Percentiles rank a stretch among this genome's conserved stretches.
These are phyloP conservation scores for Corynascus novoguineensis DNA, from an alignment of 495 filamentous ascomycete species.

Conservation along the genomic window DNA sequence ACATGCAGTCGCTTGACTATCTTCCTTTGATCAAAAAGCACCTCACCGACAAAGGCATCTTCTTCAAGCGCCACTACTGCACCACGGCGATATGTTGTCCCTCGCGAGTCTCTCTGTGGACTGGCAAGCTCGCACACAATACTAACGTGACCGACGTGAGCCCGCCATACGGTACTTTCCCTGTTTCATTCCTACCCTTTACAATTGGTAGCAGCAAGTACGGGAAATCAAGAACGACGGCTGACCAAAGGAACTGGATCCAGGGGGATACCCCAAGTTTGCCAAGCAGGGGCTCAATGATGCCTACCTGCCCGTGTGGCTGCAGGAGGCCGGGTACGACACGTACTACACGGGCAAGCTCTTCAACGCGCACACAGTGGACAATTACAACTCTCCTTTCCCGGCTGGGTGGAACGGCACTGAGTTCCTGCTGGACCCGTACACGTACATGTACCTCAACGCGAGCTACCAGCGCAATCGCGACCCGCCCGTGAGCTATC, in stretches of 20 bases:
- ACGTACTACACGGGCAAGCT: slow-evolving; percentile 72
- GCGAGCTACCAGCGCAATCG: slow-evolving; percentile 59
- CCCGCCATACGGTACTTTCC: slow-evolving; percentile 51
- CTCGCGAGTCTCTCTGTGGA: slow-evolving; percentile 57
- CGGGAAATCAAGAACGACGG: neutral
- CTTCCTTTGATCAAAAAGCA: slow-evolving; percentile 50
- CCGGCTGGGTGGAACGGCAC: slow-evolving; percentile 52
- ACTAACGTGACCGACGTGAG: slow-evolving; percentile 68
- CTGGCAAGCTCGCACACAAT: slow-evolving; percentile 64
- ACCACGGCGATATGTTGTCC: slow-evolving; percentile 62
- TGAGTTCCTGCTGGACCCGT: slow-evolving; percentile 67
- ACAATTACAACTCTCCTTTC: slow-evolving; percentile 55
- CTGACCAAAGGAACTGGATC: neutral
- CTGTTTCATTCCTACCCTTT: neutral
- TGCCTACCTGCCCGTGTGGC: slow-evolving; percentile 62
- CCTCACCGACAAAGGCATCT: slow-evolving; percentile 49
- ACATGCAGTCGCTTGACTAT: slow-evolving; percentile 55
- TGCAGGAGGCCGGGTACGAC: slow-evolving; percentile 63
- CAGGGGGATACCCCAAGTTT: slow-evolving; percentile 69
- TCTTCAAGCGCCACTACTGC: slow-evolving; percentile 54
- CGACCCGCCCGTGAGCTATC: slow-evolving; percentile 52
- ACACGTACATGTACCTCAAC: slow-evolving; percentile 67
- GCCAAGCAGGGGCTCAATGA: slow-evolving; percentile 59
- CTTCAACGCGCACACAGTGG: slow-evolving; percentile 57
- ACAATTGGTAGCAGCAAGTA: neutral